These are phyloP conservation scores for Aspergillus ustus DNA, from an alignment of 2,329 filamentous ascomycete genomes.

Conservation along the genomic window DNA sequence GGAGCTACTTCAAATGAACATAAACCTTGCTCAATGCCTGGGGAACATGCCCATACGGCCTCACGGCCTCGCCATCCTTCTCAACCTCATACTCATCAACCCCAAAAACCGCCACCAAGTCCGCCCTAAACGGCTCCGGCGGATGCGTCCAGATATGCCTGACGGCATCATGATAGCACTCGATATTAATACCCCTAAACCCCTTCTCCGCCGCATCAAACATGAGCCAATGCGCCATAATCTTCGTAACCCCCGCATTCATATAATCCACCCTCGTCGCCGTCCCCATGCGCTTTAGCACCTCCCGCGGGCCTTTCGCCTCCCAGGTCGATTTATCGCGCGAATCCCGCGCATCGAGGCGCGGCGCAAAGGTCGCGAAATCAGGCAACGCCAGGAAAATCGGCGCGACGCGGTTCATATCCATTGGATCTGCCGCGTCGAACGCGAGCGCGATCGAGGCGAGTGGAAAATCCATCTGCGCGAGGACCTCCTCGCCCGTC, in stretches of 20 bases:
- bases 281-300: slow-evolving; percentile 12
- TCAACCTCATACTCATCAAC: slow-evolving; percentile 5
- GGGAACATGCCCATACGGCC: slow-evolving; percentile 2
- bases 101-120: not conserved
- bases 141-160: slow-evolving; percentile 10
- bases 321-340: not conserved
- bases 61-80: not conserved
- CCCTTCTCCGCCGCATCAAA: not conserved
- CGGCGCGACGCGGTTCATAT: not conserved
- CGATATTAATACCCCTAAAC: slow-evolving; percentile 11
- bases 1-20: not conserved
- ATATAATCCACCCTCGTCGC: slow-evolving; percentile 13
- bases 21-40: slow-evolving; percentile 14
- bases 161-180: slow-evolving; percentile 13
- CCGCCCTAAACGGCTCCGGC: slow-evolving; percentile 5
- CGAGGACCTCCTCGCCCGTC: not conserved
- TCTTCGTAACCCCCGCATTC: slow-evolving; percentile 7
- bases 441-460: slow-evolving; percentile 8
- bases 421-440: slow-evolving; percentile 6
- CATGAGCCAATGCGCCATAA: slow-evolving; percentile 16
- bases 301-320: not conserved
- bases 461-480: slow-evolving; percentile 17
- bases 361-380: not conserved
- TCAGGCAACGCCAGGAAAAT: not conserved
- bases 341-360: slow-evolving; percentile 1